Conservation (phyloP, 805 yeast genomes). For the Ogataea dorogensis region DNA sequence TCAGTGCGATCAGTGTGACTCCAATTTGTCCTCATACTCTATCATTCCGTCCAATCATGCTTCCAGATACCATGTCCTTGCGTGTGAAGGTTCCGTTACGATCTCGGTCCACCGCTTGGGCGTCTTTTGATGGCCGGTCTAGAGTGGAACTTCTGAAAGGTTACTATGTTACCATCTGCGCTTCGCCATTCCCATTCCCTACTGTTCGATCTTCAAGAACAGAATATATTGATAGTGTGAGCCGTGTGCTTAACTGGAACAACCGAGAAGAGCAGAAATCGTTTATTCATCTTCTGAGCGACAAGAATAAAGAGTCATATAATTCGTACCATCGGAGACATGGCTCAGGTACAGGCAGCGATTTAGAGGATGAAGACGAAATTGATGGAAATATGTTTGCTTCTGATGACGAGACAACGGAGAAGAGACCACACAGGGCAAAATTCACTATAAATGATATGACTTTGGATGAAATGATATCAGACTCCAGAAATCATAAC, state of each 20-base stretch:
- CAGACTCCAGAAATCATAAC: slow-evolving; percentile 13
- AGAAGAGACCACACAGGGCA: not conserved
- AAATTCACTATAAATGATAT: slow-evolving; percentile 10
- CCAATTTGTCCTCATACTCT: slow-evolving; percentile 96
- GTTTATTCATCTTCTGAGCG: slow-evolving; percentile 59
- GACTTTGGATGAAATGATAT: slow-evolving; percentile 1
- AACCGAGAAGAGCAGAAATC: slow-evolving; percentile 86
- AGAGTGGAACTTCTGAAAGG: slow-evolving; percentile 80
- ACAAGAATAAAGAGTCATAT: slow-evolving; percentile 50
- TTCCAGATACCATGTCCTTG: slow-evolving; percentile 90
- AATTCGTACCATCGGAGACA: slow-evolving; percentile 24
- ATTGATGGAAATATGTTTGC: slow-evolving; percentile 12
- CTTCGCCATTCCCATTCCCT: slow-evolving; percentile 91
- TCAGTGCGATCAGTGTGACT: slow-evolving; percentile 86
- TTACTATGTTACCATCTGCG: slow-evolving; percentile 79
- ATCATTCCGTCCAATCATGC: slow-evolving; percentile 85
- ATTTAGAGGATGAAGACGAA: slow-evolving; percentile 25
- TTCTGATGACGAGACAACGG: slow-evolving; percentile 1
- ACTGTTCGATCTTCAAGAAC: slow-evolving; percentile 74
- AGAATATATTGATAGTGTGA: slow-evolving; percentile 80
- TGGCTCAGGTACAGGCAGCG: slow-evolving; percentile 21
- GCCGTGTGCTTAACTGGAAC: slow-evolving; percentile 91
- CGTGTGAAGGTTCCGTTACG: slow-evolving; percentile 75
- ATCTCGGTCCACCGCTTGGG: slow-evolving; percentile 93
- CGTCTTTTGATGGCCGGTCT: slow-evolving; percentile 91